Percentiles rank a stretch among this genome's conserved stretches.
Evolutionary conservation across 176 grass and related monocot genomes (phyloP).

Genomic region (Aegilops sharonensis): DNA sequence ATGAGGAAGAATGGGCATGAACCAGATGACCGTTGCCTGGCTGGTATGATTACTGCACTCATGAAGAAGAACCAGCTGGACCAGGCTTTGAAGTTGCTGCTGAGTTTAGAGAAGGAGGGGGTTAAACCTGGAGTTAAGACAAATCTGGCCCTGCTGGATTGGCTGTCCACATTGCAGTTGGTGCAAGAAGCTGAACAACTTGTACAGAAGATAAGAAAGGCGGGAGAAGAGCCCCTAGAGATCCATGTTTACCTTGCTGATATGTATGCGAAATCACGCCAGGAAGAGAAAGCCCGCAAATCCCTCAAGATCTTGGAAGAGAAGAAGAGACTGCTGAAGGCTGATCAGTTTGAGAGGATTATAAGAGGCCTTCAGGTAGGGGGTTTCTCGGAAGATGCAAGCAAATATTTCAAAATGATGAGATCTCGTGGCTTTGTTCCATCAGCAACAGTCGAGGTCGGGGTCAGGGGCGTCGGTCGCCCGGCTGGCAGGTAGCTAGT

Average conservation of each 20-base stretch:
- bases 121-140: constrained; percentile 59
- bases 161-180: constrained; percentile 64
- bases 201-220: constrained; percentile 46
- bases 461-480: background rate
- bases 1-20: constrained; percentile 46
- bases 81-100: constrained; percentile 57
- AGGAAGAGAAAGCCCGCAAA: constrained; percentile 54
- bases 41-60: constrained; percentile 59
- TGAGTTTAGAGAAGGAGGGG: constrained; percentile 76
- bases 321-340: constrained; percentile 57
- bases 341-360: constrained; percentile 75
- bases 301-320: constrained; percentile 77
- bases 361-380: constrained; percentile 49
- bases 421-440: constrained; percentile 50
- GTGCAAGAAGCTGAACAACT: constrained; percentile 76
- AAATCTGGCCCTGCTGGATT: constrained; percentile 60
- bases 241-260: constrained; percentile 71
- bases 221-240: constrained; percentile 58
- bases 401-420: constrained; percentile 68
- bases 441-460: constrained; percentile 30
- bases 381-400: constrained; percentile 57
- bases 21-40: constrained; percentile 64
- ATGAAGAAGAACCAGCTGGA: constrained; percentile 64
- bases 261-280: constrained; percentile 61
- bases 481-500: background rate